Percentiles rank a stretch among this genome's conserved stretches.
Conservation (phyloP, 768 basidiomycete genomes). For the Xerocomus spinulosus region DNA sequence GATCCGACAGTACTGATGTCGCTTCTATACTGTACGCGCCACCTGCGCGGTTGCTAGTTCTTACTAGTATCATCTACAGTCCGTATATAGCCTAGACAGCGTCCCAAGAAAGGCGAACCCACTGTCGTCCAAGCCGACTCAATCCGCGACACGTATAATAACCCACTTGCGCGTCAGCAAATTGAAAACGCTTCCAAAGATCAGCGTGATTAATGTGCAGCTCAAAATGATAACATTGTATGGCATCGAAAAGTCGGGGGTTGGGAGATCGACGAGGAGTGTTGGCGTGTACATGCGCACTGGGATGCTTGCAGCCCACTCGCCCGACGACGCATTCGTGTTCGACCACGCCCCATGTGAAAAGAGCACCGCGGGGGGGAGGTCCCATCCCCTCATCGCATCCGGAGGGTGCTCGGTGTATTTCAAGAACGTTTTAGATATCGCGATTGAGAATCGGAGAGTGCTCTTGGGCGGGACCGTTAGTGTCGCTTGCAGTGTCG, state of each 20-base stretch:
- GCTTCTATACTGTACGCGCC: too few relatives aligned
- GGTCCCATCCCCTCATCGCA: constrained; percentile 91
- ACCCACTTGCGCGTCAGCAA: constrained; percentile 77
- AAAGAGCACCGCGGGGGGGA: constrained; percentile 79
- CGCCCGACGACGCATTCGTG: constrained; percentile 1
- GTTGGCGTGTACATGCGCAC: constrained; percentile 70
- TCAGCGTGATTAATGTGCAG: constrained; percentile 83
- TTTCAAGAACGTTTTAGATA: constrained; percentile 79
- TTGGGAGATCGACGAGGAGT: constrained; percentile 89
- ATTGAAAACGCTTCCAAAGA: constrained; percentile 93
- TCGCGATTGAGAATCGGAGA: constrained; percentile 63
- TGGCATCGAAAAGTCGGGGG: constrained; percentile 99
- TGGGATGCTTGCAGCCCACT: constrained; percentile 6
- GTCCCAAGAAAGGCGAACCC: not conserved
- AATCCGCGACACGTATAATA: constrained; percentile 37
- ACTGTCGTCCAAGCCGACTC: not conserved
- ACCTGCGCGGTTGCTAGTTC: too few relatives aligned
- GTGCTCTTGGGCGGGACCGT: constrained; percentile 65
- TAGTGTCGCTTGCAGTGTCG: constrained; percentile 68
- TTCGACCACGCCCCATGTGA: constrained; percentile 20
- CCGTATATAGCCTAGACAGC: too few relatives aligned
- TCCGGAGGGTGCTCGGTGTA: constrained; percentile 97
- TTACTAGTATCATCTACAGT: too few relatives aligned
- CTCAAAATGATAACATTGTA: constrained; percentile 99
- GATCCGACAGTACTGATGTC: too few relatives aligned